A percentile compares a stretch with the other conserved stretches of the same genome.
Evolutionary conservation across 768 basidiomycete genomes (phyloP).

Genomic region (Phallus indusiatus): DNA sequence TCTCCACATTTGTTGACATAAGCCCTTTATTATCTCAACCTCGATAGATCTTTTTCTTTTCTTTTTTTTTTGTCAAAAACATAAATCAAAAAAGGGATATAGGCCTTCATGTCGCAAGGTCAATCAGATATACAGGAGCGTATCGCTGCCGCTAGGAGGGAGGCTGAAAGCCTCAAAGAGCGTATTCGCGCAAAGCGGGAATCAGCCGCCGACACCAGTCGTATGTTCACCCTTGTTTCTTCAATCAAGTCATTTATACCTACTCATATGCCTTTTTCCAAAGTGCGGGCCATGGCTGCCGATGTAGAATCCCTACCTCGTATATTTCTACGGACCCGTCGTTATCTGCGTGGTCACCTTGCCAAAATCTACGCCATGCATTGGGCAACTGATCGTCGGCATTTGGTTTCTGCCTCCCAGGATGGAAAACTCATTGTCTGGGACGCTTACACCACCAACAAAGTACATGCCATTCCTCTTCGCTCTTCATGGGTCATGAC

Average conservation of each 20-base stretch:
- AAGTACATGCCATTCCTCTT: slow-evolving; percentile 97
- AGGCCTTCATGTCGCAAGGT: slow-evolving; percentile 57
- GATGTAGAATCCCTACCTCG: slow-evolving; percentile 94
- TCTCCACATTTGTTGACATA: neutral
- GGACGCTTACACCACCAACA: slow-evolving; percentile 99
- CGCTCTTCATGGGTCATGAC: slow-evolving; percentile 99
- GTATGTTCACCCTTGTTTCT: slow-evolving; percentile 42
- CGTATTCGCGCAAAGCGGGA: slow-evolving; percentile 96
- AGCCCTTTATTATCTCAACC: too few species aligned
- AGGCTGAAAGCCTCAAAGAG: slow-evolving; percentile 96
- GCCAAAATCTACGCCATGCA: slow-evolving; percentile 99
- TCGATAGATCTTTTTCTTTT: neutral
- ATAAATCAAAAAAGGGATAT: neutral
- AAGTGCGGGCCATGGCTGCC: slow-evolving; percentile 97
- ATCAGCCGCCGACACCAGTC: slow-evolving; percentile 93
- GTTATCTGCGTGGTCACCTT: slow-evolving; percentile 92
- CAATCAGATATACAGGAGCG: slow-evolving; percentile 83
- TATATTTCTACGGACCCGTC: slow-evolving; percentile 92
- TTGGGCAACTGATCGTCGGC: slow-evolving; percentile 94
- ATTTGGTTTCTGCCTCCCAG: slow-evolving; percentile 98
- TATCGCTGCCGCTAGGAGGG: slow-evolving; percentile 93
- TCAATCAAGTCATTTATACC: too few species aligned
- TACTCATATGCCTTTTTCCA: neutral
- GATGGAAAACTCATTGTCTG: slow-evolving; percentile 99
- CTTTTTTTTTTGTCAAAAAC: neutral